Evolutionary conservation across 2,329 filamentous ascomycete species (phyloP), one percentile per base, ranked within the genome.

Genomic region (Fusarium pilosicola): DNA sequence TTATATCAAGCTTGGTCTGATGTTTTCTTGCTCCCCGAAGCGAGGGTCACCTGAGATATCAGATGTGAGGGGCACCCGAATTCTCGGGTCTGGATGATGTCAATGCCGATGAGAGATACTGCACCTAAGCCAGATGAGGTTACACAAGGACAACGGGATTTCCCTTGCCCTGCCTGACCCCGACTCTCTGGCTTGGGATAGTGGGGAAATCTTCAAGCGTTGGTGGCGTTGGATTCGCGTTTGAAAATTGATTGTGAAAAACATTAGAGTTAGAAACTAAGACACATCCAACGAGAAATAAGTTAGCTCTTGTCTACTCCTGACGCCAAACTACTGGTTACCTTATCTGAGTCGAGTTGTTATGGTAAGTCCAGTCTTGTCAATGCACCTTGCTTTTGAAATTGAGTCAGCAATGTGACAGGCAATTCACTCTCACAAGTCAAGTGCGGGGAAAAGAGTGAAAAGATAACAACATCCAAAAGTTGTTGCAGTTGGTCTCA

Each of bases 41-140:
- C 7, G 26, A 48, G n/a, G 30, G 22, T 26, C 20, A 28, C 11
- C 24, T 36, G 54, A 30, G 15, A 22, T 48, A 20, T 17, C 42
- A 34, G 28, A 48, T 45, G 42, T 58, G 41, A 51, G 22, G 51
- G 56, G 38, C 12, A 42, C 24, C 46, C 65, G 38, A 28, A 30
- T 46, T 44, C 34, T 9, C 17, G 41, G 54, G 32, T 15, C 30
- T 32, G 13, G 59, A 36, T 65, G 54, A 70, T 71, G 55, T 42
- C 56, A 70, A 71, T 38, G 28, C 34, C n/a, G 42, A 26, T 9
- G n/a, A 28, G 36, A 61, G 57, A 39, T 41, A 22, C 13, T 12
- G 28, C 22, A 26, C n/a, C 55, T 55, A 61, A 42, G 28, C 48
- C 28, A 56, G 48, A 61, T 44, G 36, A 61, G 58, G 49, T 68